Evolutionary conservation across 306 rosid genomes (phyloP).

Genomic region (Abrus precatorius): DNA sequence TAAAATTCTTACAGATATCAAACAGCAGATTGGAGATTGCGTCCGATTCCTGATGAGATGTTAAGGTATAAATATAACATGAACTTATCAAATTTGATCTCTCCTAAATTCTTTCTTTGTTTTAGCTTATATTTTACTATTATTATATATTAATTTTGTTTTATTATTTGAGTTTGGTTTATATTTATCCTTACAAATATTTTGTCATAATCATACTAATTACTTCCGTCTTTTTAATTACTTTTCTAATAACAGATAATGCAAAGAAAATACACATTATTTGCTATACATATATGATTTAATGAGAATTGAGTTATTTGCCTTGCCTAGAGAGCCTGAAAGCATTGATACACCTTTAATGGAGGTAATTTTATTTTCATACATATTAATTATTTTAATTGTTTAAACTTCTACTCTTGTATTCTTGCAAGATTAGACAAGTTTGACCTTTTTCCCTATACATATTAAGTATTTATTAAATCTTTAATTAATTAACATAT

Average conservation of each 20-base stretch:
- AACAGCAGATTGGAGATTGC: conserved; percentile 94
- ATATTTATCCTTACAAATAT: background rate
- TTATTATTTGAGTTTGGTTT: background rate
- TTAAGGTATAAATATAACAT: conserved; percentile 62
- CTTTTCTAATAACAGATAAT: conserved; percentile 74
- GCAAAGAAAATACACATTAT: conserved; percentile 99
- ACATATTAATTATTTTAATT: background rate
- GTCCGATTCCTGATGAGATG: conserved; percentile 95
- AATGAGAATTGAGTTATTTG: conserved; percentile 71
- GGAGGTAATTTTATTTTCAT: conserved; percentile 64
- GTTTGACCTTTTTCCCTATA: too few species aligned
- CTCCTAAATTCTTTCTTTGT: conserved; percentile 1
- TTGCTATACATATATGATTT: conserved; percentile 81
- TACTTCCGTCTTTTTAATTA: conserved; percentile 39
- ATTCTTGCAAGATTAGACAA: too few species aligned
- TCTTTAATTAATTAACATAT: background rate
- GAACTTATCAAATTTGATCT: conserved; percentile 8
- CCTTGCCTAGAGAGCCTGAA: conserved; percentile 66
- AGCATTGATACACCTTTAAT: conserved; percentile 63
- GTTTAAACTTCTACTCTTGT: background rate
- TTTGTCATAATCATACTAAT: background rate
- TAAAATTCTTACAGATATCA: conserved; percentile 75
- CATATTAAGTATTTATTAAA: too few species aligned
- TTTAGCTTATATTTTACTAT: background rate
- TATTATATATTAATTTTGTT: background rate